Base-by-base conservation (phyloP, 116 monocot species). In the Posidonia oceanica region DNA sequence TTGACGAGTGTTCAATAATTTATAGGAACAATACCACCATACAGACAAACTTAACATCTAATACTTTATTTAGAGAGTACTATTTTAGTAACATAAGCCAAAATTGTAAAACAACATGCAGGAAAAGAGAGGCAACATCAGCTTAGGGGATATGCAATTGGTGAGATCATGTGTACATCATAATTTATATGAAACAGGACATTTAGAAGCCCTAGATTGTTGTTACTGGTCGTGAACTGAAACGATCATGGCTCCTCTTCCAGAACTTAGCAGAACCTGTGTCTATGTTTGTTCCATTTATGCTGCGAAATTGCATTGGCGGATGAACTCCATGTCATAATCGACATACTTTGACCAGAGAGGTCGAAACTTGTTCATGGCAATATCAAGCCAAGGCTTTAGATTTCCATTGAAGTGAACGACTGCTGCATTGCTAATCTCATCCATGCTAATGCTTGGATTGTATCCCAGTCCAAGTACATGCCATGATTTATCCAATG, bases 311-410 rank as follows among this genome's bases (percentile, higher is more conserved):
- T 88, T 96, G 81, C 96, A 96, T 39, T 85, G 83, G 39, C 67
- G 88, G 37, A 96, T 83, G 74, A 83, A 86, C 39, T 96, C 91
- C 96, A 96, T 96, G 8, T 96, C 96, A 39, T 83, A 86, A 69
- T 96, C 96, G 23, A 96, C 96, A 75, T 91, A 96, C 76, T 91
- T 88, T 14, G 91, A 84, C 96, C 96, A 96, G 4, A 96, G 86
- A 39, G 88, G 75, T 72, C 88, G 86, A 74, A 91, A 96, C 69
- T 91, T 91, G 78, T 84, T 83, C 79, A 96, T 69, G 48, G 96
- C 96, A 38, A 96, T 88, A 78, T 91, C 96, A 39, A 96, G 88
- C 91, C 96, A 96, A 3, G 96, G 96, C 68, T 96, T 96, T 84
- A 96, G 86, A 72, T 96, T 86, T 18, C 95, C 95, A 62, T 86